phyloP scores from a whole-genome alignment of 257 asterid genomes.

The Jacaranda mimosifolia region DNA sequence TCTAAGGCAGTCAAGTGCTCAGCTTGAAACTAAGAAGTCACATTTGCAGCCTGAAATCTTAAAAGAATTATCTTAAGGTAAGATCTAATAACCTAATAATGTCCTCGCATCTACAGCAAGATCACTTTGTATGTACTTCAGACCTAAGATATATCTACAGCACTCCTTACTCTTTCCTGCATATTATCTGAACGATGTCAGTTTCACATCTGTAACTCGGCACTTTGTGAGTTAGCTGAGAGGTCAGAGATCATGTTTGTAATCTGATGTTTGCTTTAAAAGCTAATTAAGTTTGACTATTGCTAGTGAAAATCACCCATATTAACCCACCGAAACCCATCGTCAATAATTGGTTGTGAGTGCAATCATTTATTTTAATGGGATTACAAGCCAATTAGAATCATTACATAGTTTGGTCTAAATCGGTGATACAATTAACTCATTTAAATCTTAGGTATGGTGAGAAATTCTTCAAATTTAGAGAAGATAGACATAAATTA shows the following conservation, averaged over 20 bases:
- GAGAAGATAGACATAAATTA: slow-evolving; percentile 20
- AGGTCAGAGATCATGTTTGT: no score
- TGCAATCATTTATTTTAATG: neutral
- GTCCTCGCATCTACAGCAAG: neutral
- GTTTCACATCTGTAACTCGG: neutral
- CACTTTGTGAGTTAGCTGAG: no score
- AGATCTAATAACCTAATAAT: neutral
- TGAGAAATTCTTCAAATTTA: slow-evolving; percentile 15
- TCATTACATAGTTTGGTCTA: neutral
- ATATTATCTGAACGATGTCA: neutral
- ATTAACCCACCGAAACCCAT: neutral
- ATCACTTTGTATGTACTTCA: neutral
- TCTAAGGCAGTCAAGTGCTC: neutral
- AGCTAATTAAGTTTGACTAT: neutral
- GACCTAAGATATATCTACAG: neutral
- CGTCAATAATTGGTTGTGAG: neutral
- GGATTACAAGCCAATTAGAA: neutral
- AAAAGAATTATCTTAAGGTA: neutral
- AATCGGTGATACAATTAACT: neutral
- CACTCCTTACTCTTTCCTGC: neutral
- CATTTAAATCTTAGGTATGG: neutral
- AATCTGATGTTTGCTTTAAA: neutral
- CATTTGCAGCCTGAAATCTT: neutral
- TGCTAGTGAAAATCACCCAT: neutral
- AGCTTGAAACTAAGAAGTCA: neutral